phyloP scores from a whole-genome alignment of 2,329 filamentous ascomycete genomes.

The Fusarium fracticaudum region DNA sequence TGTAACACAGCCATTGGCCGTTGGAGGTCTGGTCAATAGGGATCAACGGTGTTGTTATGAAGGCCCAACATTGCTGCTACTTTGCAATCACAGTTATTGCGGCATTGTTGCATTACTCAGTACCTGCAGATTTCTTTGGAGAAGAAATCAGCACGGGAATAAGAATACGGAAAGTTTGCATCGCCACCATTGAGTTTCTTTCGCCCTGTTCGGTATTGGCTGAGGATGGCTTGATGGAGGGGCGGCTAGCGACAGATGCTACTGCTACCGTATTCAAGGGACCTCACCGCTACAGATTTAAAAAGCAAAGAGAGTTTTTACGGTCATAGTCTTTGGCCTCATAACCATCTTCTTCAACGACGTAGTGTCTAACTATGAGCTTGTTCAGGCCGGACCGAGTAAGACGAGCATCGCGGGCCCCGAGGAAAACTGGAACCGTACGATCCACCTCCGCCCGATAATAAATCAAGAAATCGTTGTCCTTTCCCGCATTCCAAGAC shows the following conservation, averaged over 20 bases:
- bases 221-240: constrained; percentile 13
- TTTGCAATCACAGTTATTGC: neutral
- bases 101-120: neutral
- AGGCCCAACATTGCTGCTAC: neutral
- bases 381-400: neutral
- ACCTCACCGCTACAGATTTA: constrained; percentile 22
- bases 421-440: constrained; percentile 29
- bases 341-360: neutral
- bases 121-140: neutral
- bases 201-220: neutral
- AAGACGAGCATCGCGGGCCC: constrained; percentile 20
- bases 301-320: neutral
- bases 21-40: neutral
- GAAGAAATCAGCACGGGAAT: neutral
- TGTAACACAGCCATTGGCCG: neutral
- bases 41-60: neutral
- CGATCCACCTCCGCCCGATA: constrained; percentile 19
- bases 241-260: constrained; percentile 19
- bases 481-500: constrained; percentile 38
- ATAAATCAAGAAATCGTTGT: constrained; percentile 20
- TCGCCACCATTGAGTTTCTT: constrained; percentile 12
- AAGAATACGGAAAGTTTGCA: constrained; percentile 2
- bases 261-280: neutral
- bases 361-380: neutral
- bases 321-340: neutral